These are phyloP conservation scores for Stentor coeruleus DNA, from an alignment of 73 alveolate genomes.

Conservation along the genomic window DNA sequence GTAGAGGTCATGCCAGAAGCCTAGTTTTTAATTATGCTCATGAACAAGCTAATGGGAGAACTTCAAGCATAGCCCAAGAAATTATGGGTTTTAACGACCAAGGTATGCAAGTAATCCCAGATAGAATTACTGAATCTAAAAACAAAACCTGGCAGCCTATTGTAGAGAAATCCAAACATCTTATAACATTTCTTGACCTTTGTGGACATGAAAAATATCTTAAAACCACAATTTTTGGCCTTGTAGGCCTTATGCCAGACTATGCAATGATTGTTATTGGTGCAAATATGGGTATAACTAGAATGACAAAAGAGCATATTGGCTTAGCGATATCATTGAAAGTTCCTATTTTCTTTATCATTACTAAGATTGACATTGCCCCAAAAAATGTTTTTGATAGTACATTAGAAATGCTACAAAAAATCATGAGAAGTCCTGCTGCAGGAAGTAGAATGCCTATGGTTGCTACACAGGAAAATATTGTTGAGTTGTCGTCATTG, in stretches of 20 bases:
- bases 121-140: slow-evolving; percentile 59
- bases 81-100: slow-evolving; percentile 78
- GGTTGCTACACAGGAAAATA: slow-evolving; percentile 41
- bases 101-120: slow-evolving; percentile 60
- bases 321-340: slow-evolving; percentile 91
- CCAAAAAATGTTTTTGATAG: slow-evolving; percentile 91
- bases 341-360: slow-evolving; percentile 90
- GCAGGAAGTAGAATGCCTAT: slow-evolving; percentile 71
- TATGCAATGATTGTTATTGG: slow-evolving; percentile 95
- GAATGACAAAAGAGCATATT: slow-evolving; percentile 98
- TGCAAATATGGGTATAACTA: slow-evolving; percentile 90
- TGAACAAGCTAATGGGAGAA: slow-evolving; percentile 95
- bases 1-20: slow-evolving; percentile 93
- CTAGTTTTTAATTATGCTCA: slow-evolving; percentile 93
- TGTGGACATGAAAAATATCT: slow-evolving; percentile 99
- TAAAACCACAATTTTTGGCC: slow-evolving; percentile 98
- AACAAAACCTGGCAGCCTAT: slow-evolving; percentile 82
- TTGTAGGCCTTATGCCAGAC: slow-evolving; percentile 93
- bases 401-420: slow-evolving; percentile 62
- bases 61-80: slow-evolving; percentile 93
- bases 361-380: slow-evolving; percentile 96
- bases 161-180: slow-evolving; percentile 60
- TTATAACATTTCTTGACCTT: slow-evolving; percentile 85
- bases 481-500: slow-evolving; percentile 24
- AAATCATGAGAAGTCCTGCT: slow-evolving; percentile 73